phyloP scores from a whole-genome alignment of 352 stramenopile genomes.

The Globisporangium irregulare region DNA sequence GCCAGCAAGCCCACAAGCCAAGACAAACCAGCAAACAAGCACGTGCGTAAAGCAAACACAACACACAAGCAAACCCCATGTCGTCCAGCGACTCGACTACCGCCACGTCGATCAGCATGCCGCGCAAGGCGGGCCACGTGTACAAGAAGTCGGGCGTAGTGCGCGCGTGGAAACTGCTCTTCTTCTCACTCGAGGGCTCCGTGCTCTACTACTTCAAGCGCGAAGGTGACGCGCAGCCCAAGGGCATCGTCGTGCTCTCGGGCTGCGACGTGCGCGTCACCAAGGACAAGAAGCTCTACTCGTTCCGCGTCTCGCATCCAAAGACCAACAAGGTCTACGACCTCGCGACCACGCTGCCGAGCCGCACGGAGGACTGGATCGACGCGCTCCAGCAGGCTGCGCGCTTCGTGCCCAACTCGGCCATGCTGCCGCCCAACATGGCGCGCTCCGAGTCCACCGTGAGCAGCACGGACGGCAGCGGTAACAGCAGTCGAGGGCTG shows the following conservation, averaged over 20 bases:
- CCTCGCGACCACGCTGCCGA: conserved; percentile 52
- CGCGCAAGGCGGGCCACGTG: conserved; percentile 46
- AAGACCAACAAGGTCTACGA: conserved; percentile 70
- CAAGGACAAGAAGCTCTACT: conserved; percentile 71
- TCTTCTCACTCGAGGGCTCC: conserved; percentile 60
- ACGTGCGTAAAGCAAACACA: neutral
- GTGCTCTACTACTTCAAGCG: conserved; percentile 78
- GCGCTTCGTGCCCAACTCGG: conserved; percentile 20
- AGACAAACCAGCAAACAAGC: too few relatives aligned
- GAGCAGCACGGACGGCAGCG: conserved; percentile 11
- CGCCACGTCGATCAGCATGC: neutral
- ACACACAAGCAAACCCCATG: neutral
- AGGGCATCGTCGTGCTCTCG: conserved; percentile 65
- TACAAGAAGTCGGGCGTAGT: conserved; percentile 67
- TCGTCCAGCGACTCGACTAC: conserved; percentile 10
- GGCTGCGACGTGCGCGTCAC: conserved; percentile 47
- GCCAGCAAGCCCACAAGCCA: neutral
- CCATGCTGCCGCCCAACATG: conserved; percentile 1
- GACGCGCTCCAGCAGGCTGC: conserved; percentile 41
- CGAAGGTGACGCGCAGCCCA: conserved; percentile 53
- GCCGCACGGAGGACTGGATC: conserved; percentile 60
- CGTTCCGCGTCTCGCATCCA: conserved; percentile 70
- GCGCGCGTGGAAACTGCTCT: conserved; percentile 60
- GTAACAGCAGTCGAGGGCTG: neutral
- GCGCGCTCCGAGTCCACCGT: conserved; percentile 8